These are phyloP conservation scores for Alternaria ventricosa DNA, from an alignment of 2,329 filamentous ascomycete species.

Conservation along the genomic window DNA sequence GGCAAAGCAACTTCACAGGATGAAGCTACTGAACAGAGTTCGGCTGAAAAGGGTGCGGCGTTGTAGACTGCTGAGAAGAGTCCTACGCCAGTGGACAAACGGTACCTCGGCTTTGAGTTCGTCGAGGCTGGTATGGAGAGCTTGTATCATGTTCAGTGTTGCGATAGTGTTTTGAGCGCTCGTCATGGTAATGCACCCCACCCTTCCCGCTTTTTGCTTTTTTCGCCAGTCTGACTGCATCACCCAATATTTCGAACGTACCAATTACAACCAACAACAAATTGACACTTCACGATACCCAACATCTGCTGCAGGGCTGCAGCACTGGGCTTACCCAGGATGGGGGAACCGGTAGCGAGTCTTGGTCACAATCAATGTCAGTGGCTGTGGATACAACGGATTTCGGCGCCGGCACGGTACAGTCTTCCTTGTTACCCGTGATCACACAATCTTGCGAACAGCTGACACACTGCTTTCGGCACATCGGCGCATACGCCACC, in stretches of 20 bases:
- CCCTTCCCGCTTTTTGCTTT: slow-evolving; percentile 1
- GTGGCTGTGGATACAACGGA: slow-evolving; percentile 2
- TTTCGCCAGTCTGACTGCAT: background rate
- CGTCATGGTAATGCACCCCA: background rate
- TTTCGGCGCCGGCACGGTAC: slow-evolving; percentile 4
- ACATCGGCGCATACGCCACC: background rate
- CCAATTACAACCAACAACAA: background rate
- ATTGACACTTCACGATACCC: background rate
- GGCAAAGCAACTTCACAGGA: background rate
- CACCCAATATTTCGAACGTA: background rate
- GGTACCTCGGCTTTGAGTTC: background rate
- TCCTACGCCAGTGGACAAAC: background rate
- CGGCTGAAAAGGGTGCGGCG: slow-evolving; percentile 11
- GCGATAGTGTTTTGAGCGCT: background rate
- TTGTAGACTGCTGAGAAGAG: slow-evolving; percentile 13
- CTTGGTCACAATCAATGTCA: background rate
- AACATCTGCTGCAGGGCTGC: slow-evolving; percentile 8
- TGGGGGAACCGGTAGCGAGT: background rate
- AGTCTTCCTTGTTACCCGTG: background rate
- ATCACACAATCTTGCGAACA: background rate
- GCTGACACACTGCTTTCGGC: slow-evolving; percentile 1
- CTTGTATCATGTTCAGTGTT: background rate
- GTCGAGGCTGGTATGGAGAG: background rate
- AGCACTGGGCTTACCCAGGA: background rate
- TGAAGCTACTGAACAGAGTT: background rate